These are phyloP conservation scores for Neodidymelliopsis sp. DNA, from an alignment of 2,329 filamentous ascomycete genomes.

Conservation along the genomic window DNA sequence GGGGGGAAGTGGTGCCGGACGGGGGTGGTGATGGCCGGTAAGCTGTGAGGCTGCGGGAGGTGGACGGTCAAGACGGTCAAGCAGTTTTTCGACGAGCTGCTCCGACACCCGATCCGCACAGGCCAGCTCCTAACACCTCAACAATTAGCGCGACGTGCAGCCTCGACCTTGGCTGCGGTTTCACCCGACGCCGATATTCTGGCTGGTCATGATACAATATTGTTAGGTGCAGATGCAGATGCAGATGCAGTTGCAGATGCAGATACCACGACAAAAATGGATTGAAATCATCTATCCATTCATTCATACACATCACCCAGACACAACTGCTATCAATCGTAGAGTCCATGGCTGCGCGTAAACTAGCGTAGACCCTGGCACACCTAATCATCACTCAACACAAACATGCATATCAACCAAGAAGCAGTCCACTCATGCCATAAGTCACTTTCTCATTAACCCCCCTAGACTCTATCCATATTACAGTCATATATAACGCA, in stretches of 20 bases:
- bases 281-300: too few species aligned
- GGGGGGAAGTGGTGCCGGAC: conserved; percentile 37
- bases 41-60: conserved; percentile 18
- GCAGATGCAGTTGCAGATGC: too few species aligned
- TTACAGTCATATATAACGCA: conserved; percentile 38
- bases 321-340: too few species aligned
- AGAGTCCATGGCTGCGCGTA: too few species aligned
- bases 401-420: neutral
- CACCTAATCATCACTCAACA: conserved; percentile 3
- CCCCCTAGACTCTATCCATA: conserved; percentile 27
- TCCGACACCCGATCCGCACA: conserved; percentile 10
- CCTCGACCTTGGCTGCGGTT: conserved; percentile 9
- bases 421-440: neutral
- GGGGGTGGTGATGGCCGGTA: conserved; percentile 33
- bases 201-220: too few species aligned
- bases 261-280: too few species aligned
- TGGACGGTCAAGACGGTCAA: neutral
- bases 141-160: conserved; percentile 4
- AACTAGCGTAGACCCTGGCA: conserved; percentile 13
- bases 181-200: too few species aligned
- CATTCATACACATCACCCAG: too few species aligned
- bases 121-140: neutral
- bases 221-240: too few species aligned
- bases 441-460: conserved; percentile 33
- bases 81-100: conserved; percentile 12